Conservation (phyloP, 768 basidiomycete species). For the Cystobasidium onofrii region DNA sequence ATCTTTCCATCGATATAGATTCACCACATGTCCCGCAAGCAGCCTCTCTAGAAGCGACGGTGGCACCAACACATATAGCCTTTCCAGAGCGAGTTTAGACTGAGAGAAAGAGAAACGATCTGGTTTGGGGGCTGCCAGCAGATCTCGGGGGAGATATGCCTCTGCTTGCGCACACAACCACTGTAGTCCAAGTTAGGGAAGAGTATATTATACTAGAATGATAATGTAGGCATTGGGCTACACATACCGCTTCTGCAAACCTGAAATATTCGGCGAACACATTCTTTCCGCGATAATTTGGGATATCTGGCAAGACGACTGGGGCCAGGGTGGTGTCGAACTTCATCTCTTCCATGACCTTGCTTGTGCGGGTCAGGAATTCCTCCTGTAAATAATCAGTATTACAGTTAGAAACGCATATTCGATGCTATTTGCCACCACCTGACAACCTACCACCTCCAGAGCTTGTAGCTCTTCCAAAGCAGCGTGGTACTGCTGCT, state of each 20-base stretch:
- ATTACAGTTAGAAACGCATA: neutral
- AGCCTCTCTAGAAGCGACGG: slow-evolving; percentile 4
- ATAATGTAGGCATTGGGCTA: no score
- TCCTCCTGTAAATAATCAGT: neutral
- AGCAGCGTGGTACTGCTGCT: neutral
- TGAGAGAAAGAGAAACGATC: neutral
- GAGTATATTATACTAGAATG: no score
- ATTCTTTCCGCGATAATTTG: neutral
- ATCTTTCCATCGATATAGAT: slow-evolving; percentile 21
- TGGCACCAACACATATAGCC: slow-evolving; percentile 15
- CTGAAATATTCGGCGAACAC: neutral
- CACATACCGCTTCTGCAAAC: slow-evolving; percentile 13
- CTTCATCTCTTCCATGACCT: slow-evolving; percentile 20
- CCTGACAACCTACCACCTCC: neutral
- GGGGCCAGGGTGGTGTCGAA: neutral
- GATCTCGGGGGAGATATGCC: neutral
- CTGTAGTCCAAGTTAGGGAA: neutral
- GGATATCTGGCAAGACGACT: neutral
- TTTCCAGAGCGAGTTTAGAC: neutral
- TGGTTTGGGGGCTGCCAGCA: neutral
- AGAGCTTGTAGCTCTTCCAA: slow-evolving; percentile 22
- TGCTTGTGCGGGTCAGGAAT: slow-evolving; percentile 14
- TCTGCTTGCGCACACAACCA: slow-evolving; percentile 17
- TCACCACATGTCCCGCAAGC: slow-evolving; percentile 4
- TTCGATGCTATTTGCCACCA: neutral